These are phyloP conservation scores for Zasmidium citrigriseum DNA, from an alignment of 2,329 filamentous ascomycete genomes.

Conservation along the genomic window DNA sequence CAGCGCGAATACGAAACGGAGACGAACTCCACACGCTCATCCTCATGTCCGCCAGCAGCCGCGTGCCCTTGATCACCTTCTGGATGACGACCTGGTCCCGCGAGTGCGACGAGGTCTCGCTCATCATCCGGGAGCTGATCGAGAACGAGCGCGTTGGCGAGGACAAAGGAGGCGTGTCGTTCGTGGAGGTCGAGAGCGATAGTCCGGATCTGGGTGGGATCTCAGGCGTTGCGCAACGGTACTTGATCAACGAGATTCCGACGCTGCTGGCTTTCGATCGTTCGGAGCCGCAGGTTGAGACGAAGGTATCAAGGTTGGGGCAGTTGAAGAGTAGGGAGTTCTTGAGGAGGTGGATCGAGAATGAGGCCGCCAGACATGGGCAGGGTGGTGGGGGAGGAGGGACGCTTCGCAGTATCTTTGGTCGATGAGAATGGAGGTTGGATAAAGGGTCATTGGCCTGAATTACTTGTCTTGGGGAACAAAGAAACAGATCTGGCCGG, in stretches of 20 bases:
- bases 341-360: conserved; percentile 49
- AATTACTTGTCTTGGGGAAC: too few relatives aligned
- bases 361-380: conserved; percentile 49
- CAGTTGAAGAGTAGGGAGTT: conserved; percentile 48
- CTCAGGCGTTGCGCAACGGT: conserved; percentile 41
- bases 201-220: conserved; percentile 43
- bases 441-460: too few relatives aligned
- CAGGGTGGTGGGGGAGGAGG: conserved; percentile 46
- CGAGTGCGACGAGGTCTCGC: conserved; percentile 45
- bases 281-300: conserved; percentile 51
- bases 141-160: conserved; percentile 48
- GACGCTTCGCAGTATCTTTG: conserved; percentile 37
- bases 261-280: conserved; percentile 53
- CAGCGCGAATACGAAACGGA: conserved; percentile 45
- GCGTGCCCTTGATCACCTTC: conserved; percentile 49
- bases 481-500: too few relatives aligned
- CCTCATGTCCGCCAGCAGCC: conserved; percentile 47
- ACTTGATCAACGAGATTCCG: conserved; percentile 50
- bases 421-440: conserved; percentile 24
- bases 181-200: conserved; percentile 52
- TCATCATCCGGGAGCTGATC: conserved; percentile 45
- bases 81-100: conserved; percentile 53
- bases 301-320: conserved; percentile 44
- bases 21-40: conserved; percentile 51
- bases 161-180: conserved; percentile 47